Conservation (phyloP, 352 stramenopile species). For the Elongisporangium anandrum region DNA sequence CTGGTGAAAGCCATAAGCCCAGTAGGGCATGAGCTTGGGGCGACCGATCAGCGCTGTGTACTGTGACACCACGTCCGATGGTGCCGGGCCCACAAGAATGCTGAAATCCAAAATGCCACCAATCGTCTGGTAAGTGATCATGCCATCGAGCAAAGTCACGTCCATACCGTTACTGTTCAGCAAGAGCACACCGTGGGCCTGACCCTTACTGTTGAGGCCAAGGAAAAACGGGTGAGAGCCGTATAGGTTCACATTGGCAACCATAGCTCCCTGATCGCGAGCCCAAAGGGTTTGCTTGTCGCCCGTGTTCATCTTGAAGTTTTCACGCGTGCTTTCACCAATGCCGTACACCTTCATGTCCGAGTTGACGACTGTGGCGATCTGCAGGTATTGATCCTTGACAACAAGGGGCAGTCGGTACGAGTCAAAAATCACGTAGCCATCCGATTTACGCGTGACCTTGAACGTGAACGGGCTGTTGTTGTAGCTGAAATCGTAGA, state of each 20-base stretch:
- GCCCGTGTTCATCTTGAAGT: slow-evolving; percentile 27
- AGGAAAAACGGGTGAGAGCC: slow-evolving; percentile 61
- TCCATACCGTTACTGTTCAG: slow-evolving; percentile 71
- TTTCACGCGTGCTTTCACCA: slow-evolving; percentile 30
- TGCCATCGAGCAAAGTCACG: slow-evolving; percentile 29
- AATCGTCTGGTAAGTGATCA: slow-evolving; percentile 49
- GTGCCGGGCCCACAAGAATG: slow-evolving; percentile 39
- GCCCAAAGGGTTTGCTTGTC: slow-evolving; percentile 53
- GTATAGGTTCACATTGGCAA: slow-evolving; percentile 43
- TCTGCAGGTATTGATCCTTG: slow-evolving; percentile 41
- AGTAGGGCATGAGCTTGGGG: slow-evolving; percentile 61
- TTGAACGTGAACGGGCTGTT: slow-evolving; percentile 35
- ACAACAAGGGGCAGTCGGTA: slow-evolving; percentile 27
- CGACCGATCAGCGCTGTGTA: slow-evolving; percentile 54
- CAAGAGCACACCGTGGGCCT: slow-evolving; percentile 48
- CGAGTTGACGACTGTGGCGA: slow-evolving; percentile 15
- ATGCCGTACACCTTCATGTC: slow-evolving; percentile 35
- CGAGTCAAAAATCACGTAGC: slow-evolving; percentile 38
- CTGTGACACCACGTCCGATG: slow-evolving; percentile 37
- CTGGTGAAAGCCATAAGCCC: slow-evolving; percentile 68
- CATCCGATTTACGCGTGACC: slow-evolving; percentile 29
- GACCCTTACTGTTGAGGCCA: slow-evolving; percentile 26
- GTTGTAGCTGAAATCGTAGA: slow-evolving; percentile 31
- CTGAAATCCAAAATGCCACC: slow-evolving; percentile 64
- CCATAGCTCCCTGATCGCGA: slow-evolving; percentile 26